Conservation (phyloP, 192 early-diverging fungal species). For the Pilobolus umbonatus region DNA sequence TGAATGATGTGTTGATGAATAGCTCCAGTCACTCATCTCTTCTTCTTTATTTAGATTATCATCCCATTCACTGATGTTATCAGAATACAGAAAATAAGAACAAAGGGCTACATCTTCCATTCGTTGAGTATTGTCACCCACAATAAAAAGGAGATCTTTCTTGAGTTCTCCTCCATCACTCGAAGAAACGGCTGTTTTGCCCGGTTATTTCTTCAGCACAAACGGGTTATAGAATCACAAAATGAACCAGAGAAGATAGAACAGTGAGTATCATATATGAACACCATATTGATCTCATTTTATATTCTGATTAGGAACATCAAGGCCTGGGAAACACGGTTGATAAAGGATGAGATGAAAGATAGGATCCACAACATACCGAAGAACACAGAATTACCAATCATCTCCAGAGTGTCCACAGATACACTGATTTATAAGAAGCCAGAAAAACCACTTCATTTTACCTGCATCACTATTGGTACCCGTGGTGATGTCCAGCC, state of each 20-base stretch:
- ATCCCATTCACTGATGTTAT: constrained; percentile 52
- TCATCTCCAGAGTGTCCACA: background rate
- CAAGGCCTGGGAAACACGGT: constrained; percentile 8
- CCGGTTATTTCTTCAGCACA: constrained; percentile 21
- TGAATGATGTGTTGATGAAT: background rate
- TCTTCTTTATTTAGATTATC: constrained; percentile 30
- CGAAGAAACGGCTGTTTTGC: constrained; percentile 43
- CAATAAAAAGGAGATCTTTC: constrained; percentile 48
- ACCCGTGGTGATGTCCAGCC: constrained; percentile 73
- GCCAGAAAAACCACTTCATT: constrained; percentile 41
- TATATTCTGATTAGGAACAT: constrained; percentile 9
- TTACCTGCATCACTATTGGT: constrained; percentile 66
- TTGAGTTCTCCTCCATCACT: constrained; percentile 53
- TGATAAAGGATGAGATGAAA: constrained; percentile 4
- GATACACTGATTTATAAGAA: background rate
- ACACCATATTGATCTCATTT: no score
- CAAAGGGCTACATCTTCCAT: constrained; percentile 40
- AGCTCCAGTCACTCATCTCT: background rate
- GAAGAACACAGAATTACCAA: background rate
- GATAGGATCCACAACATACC: background rate
- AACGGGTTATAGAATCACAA: background rate
- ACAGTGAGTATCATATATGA: constrained; percentile 3
- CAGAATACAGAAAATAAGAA: constrained; percentile 38
- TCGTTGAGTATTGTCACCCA: constrained; percentile 42
- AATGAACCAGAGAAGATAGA: background rate